Evolutionary conservation across 805 yeast species (phyloP), one percentile per base, ranked within the genome.

Genomic region (Starmerella etchellsii): DNA sequence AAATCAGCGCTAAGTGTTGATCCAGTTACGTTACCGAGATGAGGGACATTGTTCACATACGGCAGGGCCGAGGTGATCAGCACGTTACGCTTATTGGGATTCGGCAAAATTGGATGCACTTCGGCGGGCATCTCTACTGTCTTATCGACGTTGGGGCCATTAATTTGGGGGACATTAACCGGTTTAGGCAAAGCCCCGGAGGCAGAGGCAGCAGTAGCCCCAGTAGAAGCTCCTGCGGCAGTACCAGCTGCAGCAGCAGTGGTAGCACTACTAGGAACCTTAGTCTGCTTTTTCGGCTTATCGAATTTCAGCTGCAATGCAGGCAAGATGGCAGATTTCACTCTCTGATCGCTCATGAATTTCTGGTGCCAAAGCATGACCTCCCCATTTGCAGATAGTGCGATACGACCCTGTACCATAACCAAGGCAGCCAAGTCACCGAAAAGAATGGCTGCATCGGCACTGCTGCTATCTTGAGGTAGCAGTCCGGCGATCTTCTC

Each of bases 31-130:
- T 91, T 91, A 56, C 99, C 99, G 60, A 91, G 70, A 64, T 91
- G 99, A 34, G 99, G 99, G 39, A 91, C 98, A 58, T 91, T 91
- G 66, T 91, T 91, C 41, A 91, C 99, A 54, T 91, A 91, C 10
- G 99, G 99, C 55, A 91, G 72, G 26, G 99, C 97, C 21, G 97
- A 87, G 1, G 97, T 88, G 57, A 91, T 78, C 52, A 91, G 66
- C 42, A 88, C 73, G 63, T 91, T 91, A 56, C 80, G 73, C 64
- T 81, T 81, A 20, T 70, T 66, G 13, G 22, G 8, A 52, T 73
- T 73, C 43, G 97, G 98, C 38, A 71, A 52, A 47, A 78, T 69
- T 38, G 69, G 69, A 27, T 48, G 50, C 35, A 31, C 42, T 36
- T 10, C 41, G 23, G 20, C 23, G 13, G 21, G 15, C 14, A 33